These are phyloP conservation scores for Plicaturopsis crispa DNA, from an alignment of 768 basidiomycete species.

Conservation along the genomic window DNA sequence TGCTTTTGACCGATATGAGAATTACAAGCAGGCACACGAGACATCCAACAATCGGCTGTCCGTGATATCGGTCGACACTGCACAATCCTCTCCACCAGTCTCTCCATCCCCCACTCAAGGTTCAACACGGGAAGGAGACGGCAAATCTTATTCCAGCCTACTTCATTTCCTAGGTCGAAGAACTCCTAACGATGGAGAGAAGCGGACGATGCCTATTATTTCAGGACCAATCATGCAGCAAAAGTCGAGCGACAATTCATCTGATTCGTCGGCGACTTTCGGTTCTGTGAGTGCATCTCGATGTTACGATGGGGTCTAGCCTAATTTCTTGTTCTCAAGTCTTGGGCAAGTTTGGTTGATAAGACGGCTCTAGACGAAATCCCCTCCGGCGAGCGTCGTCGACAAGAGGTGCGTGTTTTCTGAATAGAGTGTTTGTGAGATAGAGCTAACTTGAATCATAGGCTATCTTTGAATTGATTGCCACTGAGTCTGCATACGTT, in stretches of 20 bases:
- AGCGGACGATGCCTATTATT: slow-evolving; percentile 46
- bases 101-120: slow-evolving; percentile 25
- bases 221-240: slow-evolving; percentile 58
- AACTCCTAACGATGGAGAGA: slow-evolving; percentile 45
- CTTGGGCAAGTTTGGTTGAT: slow-evolving; percentile 92
- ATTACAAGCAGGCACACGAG: slow-evolving; percentile 54
- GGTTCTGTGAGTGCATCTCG: slow-evolving; percentile 42
- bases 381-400: slow-evolving; percentile 66
- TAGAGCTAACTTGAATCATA: slow-evolving; percentile 14
- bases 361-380: slow-evolving; percentile 77
- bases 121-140: slow-evolving; percentile 23
- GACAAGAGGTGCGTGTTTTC: slow-evolving; percentile 65
- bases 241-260: slow-evolving; percentile 17
- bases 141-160: slow-evolving; percentile 41
- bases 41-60: slow-evolving; percentile 42
- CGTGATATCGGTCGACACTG: slow-evolving; percentile 50
- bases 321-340: slow-evolving; percentile 30
- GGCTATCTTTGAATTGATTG: slow-evolving; percentile 93
- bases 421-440: not conserved
- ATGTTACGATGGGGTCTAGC: slow-evolving; percentile 1
- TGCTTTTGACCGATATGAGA: slow-evolving; percentile 85
- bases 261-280: slow-evolving; percentile 54
- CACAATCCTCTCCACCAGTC: slow-evolving; percentile 33
- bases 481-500: slow-evolving; percentile 86
- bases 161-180: slow-evolving; percentile 57